A percentile compares a stretch with the other conserved stretches of the same genome.
These are phyloP conservation scores for Coniferiporia weirii DNA, from an alignment of 1,284 basidiomycete species.

Conservation along the genomic window DNA sequence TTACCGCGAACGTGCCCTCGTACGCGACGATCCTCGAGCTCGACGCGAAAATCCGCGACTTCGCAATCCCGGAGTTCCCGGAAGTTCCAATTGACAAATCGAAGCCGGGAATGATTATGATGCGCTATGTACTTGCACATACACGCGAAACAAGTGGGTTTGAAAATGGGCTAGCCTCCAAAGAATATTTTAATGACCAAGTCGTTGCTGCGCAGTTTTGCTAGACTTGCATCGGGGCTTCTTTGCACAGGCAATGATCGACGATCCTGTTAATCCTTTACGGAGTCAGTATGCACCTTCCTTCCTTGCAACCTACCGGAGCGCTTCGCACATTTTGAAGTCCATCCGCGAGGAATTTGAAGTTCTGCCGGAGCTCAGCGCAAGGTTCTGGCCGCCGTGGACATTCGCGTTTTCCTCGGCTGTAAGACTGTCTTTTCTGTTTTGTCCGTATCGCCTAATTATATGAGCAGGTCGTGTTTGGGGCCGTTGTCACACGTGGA, in stretches of 20 bases:
- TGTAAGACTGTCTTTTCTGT: constrained; percentile 31
- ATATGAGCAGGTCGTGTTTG: constrained; percentile 51
- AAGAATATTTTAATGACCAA: constrained; percentile 3
- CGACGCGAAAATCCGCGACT: constrained; percentile 65
- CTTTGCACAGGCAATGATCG: constrained; percentile 65
- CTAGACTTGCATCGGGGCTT: constrained; percentile 65
- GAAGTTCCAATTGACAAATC: constrained; percentile 26
- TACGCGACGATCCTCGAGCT: constrained; percentile 69
- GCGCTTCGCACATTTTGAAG: constrained; percentile 53
- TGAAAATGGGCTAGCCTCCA: neutral
- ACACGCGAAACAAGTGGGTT: constrained; percentile 52
- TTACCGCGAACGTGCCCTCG: constrained; percentile 56
- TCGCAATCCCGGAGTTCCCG: constrained; percentile 46
- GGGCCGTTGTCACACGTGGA: constrained; percentile 59
- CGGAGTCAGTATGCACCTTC: constrained; percentile 57
- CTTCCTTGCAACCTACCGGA: constrained; percentile 58
- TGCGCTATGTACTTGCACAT: constrained; percentile 47
- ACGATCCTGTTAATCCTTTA: constrained; percentile 53
- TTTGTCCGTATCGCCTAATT: constrained; percentile 10
- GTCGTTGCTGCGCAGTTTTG: constrained; percentile 38
- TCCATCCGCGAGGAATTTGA: constrained; percentile 50
- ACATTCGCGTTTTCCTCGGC: constrained; percentile 59
- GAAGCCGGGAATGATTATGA: constrained; percentile 36
- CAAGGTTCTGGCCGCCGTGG: constrained; percentile 60
- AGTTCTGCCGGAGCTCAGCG: constrained; percentile 44